These are phyloP conservation scores for Diaporthe vaccinii DNA, from an alignment of 2,329 filamentous ascomycete species.

Conservation along the genomic window DNA sequence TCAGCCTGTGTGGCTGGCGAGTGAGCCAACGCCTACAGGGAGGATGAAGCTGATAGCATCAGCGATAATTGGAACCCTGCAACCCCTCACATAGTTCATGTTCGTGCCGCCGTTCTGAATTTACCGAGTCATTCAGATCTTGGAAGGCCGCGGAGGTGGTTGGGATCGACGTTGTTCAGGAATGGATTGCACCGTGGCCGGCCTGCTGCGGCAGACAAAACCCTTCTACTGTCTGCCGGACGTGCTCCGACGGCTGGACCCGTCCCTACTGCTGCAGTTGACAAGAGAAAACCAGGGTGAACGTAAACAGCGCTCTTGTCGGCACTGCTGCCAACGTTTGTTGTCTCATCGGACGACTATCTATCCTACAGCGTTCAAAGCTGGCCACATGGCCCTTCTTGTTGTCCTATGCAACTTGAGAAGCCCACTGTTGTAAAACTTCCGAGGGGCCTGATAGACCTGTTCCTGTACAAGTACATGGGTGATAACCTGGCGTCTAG, in stretches of 20 bases:
- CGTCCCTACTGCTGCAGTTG: not conserved
- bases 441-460: constrained; percentile 19
- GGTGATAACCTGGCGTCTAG: constrained; percentile 13
- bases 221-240: not conserved
- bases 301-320: constrained; percentile 3
- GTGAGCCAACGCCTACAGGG: not conserved
- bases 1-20: not conserved
- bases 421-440: constrained; percentile 2
- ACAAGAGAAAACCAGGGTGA: not conserved
- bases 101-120: not conserved
- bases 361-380: constrained; percentile 32
- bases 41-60: constrained; percentile 2
- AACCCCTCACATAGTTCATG: not conserved
- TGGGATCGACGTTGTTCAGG: constrained; percentile 9
- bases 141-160: not conserved
- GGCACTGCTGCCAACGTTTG: constrained; percentile 1
- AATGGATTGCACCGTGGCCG: not conserved
- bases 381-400: constrained; percentile 7
- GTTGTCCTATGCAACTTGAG: constrained; percentile 25
- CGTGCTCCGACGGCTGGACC: not conserved
- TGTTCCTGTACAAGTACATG: constrained; percentile 10
- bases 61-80: not conserved
- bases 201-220: not conserved
- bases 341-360: constrained; percentile 31
- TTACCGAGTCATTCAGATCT: constrained; percentile 21